Conservation (phyloP, 78 protist species). For the Emiliania huxleyi region DNA sequence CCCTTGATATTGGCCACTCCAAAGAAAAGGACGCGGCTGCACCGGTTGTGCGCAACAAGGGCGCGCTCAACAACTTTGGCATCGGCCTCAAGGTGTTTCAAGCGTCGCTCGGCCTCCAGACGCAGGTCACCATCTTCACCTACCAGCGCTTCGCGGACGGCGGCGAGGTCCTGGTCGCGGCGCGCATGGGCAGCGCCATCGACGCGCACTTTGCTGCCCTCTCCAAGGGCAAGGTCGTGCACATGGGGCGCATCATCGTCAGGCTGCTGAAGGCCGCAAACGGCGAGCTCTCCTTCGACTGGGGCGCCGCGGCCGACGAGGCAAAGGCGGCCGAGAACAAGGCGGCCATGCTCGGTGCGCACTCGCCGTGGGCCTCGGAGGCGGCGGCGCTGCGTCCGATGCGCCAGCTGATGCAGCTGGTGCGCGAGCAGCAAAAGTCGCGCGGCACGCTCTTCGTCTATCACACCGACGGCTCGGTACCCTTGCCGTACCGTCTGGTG, state of each 20-base stretch:
- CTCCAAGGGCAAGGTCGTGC: not conserved
- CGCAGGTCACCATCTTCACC: not conserved
- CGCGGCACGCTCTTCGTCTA: not conserved
- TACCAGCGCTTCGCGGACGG: not conserved
- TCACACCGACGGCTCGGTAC: not conserved
- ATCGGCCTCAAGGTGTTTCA: not conserved
- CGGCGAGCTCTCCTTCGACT: not conserved
- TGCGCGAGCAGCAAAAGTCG: not conserved
- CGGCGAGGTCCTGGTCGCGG: not conserved
- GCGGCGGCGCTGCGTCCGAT: not conserved
- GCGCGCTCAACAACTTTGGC: not conserved
- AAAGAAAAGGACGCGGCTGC: not conserved
- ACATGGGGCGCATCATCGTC: not conserved
- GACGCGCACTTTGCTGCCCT: not conserved
- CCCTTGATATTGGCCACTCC: not conserved
- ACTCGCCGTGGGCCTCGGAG: not conserved
- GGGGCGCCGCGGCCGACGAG: not conserved
- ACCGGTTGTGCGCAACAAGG: not conserved
- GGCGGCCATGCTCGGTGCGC: not conserved
- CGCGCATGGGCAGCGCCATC: not conserved
- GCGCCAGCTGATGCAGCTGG: not conserved
- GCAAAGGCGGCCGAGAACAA: not conserved
- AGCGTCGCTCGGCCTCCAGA: not conserved
- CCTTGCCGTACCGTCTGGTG: not conserved
- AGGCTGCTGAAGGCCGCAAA: not conserved